Conservation (phyloP, 257 asterid genomes). For the Forsythia suspensa region DNA sequence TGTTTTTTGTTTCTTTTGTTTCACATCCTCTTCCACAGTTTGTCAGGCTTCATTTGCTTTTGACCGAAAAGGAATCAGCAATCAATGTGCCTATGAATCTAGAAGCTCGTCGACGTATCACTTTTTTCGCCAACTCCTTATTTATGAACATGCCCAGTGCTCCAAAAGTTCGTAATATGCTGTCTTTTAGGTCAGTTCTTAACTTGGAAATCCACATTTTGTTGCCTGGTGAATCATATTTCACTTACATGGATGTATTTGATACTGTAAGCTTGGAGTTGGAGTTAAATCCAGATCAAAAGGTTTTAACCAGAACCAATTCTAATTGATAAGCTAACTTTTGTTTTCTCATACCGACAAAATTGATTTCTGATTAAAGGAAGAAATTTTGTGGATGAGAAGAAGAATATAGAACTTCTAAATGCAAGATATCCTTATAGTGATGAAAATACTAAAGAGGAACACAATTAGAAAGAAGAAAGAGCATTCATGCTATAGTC, state of each 20-base stretch:
- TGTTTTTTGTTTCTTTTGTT: conserved; percentile 10
- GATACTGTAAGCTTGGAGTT: conserved; percentile 2
- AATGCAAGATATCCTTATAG: not conserved
- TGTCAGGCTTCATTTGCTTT: conserved; percentile 90
- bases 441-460: not conserved
- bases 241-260: conserved; percentile 21
- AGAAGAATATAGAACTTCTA: not conserved
- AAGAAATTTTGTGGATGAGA: not conserved
- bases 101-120: conserved; percentile 94
- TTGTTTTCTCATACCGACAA: not conserved
- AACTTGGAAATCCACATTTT: conserved; percentile 15
- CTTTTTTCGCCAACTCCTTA: conserved; percentile 93
- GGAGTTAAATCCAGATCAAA: not conserved
- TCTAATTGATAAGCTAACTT: not conserved
- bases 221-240: conserved; percentile 21
- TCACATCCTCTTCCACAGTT: conserved; percentile 48
- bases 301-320: not conserved
- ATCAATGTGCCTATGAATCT: conserved; percentile 87
- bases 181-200: conserved; percentile 84
- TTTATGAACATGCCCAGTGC: conserved; percentile 97
- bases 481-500: not conserved
- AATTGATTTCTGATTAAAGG: not conserved
- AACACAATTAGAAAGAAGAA: not conserved
- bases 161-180: conserved; percentile 95
- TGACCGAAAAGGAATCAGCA: conserved; percentile 98